A percentile compares a stretch with the other conserved stretches of the same genome.
Conservation (phyloP, 805 yeast genomes). For the Cyberlindnera lachancei region DNA sequence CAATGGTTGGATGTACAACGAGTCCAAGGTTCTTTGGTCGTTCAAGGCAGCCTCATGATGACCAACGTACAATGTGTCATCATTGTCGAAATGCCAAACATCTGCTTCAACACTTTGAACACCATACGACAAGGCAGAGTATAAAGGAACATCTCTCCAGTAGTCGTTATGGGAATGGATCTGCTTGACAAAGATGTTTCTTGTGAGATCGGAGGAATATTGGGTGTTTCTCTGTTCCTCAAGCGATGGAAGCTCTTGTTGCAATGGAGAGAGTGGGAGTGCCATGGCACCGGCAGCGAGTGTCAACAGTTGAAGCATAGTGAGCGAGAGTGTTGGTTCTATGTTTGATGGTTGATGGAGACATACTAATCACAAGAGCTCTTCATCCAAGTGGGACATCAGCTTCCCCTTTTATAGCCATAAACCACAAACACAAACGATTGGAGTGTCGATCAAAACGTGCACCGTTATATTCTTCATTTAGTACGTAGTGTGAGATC, state of each 20-base stretch:
- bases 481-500: too few species aligned
- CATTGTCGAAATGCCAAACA: constrained; percentile 39
- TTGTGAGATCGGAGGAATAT: constrained; percentile 18
- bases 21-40: constrained; percentile 36
- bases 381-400: too few species aligned
- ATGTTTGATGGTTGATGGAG: too few species aligned
- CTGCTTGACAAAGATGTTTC: constrained; percentile 24
- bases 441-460: too few species aligned
- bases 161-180: constrained; percentile 72
- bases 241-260: constrained; percentile 13
- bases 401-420: too few species aligned
- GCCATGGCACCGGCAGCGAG: constrained; percentile 4
- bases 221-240: constrained; percentile 9
- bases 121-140: constrained; percentile 48
- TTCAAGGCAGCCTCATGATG: constrained; percentile 49
- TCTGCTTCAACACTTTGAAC: constrained; percentile 61
- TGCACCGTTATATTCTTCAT: too few species aligned
- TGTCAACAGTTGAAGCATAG: too few species aligned
- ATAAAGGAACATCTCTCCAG: constrained; percentile 54
- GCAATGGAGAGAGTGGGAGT: constrained; percentile 9
- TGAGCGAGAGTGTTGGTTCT: too few species aligned
- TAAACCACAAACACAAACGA: too few species aligned
- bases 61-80: constrained; percentile 49
- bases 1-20: constrained; percentile 52
- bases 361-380: too few species aligned